These are phyloP conservation scores for Leucaena leucocephala DNA, from an alignment of 306 rosid genomes.

Conservation along the genomic window DNA sequence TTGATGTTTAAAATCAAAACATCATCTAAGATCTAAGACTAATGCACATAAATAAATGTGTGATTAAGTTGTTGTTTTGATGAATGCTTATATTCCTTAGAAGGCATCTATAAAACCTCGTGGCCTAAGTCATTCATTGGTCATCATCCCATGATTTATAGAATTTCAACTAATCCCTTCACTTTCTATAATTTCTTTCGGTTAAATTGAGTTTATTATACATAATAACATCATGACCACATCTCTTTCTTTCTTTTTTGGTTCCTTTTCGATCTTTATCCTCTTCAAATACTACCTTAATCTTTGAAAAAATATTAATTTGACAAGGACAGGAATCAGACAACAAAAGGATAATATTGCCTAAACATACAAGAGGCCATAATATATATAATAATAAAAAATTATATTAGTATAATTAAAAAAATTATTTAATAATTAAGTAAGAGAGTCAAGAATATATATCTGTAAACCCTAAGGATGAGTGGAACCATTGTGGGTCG, in stretches of 20 bases:
- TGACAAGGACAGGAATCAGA: neutral
- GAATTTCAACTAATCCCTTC: neutral
- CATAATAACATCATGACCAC: neutral
- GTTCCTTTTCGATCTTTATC: neutral
- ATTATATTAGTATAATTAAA: neutral
- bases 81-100: neutral
- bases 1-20: too few relatives aligned
- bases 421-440: neutral
- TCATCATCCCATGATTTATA: neutral
- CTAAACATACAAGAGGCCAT: neutral
- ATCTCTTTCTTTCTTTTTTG: neutral
- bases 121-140: conserved; percentile 1
- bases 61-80: too few relatives aligned
- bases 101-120: neutral
- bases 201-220: neutral
- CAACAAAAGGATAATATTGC: conserved; percentile 1
- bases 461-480: neutral
- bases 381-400: neutral
- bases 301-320: neutral
- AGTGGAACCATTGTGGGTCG: conserved; percentile 18
- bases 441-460: neutral
- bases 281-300: neutral
- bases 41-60: neutral
- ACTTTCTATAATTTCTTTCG: neutral
- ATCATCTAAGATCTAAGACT: too few relatives aligned